Evolutionary conservation across 176 grass and related monocot genomes (phyloP), one percentile per base, ranked within the genome.

Genomic region (Triticum timopheevii): DNA sequence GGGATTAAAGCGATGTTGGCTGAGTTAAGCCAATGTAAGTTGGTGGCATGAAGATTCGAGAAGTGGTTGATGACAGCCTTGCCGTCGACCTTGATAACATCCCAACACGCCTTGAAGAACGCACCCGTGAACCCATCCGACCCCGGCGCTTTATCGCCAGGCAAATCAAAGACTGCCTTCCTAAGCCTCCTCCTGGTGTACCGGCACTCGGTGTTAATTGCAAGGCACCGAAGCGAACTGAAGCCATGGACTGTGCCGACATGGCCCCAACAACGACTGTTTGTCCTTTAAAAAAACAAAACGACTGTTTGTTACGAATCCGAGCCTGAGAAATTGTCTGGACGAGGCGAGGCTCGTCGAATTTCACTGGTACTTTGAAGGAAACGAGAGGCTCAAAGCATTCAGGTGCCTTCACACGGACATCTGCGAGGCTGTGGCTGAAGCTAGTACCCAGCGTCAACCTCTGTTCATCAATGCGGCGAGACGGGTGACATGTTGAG

Each of bases 401-500:
- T 24, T 5, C 7, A 52, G 36, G 3, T 23, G 36, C 7, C 44
- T 54, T 54, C 8, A 12, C 10, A 66, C 36, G 40, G 40, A 66
- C 22, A 68, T n/a, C n/a, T n/a, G n/a, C n/a, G 44, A 69, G 64
- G 12, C 45, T 5, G 65, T 82, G 47, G 56, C 76, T 25, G 66
- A 40, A 59, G 31, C 33, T 61, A 10, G 3, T 24, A 7, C 50
- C 16, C 35, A 23, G 7, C 67, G 17, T 84, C 82, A 10, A 17
- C 82, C 16, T 84, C 24, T 45, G 82, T 49, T 76, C 82, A 84
- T 84, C 27, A 76, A 84, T 84, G 58, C 25, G 70, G 38, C 70
- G 8, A 64, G 82, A 75, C 36, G 56, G 16, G 45, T 17, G 69
- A 44, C 77, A 64, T 64, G 54, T 79, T 61, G 31, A 10, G 49